Evolutionary conservation across 441 rosid genomes (phyloP).

Genomic region (Caryocar brasiliense): DNA sequence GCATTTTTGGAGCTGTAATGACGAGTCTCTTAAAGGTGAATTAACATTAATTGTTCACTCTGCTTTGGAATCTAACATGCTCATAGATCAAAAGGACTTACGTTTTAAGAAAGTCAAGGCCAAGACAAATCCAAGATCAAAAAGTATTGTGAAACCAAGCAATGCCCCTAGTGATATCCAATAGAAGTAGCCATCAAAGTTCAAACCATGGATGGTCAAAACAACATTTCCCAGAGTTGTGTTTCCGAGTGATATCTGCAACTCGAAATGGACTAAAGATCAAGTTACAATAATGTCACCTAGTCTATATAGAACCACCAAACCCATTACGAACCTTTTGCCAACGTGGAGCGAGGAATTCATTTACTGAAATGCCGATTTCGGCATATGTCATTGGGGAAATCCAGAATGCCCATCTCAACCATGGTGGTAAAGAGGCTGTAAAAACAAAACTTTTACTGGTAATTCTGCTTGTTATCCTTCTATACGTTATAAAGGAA

Average conservation of each 20-base stretch:
- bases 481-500: not conserved
- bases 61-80: not conserved
- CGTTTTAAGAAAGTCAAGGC: slow-evolving; percentile 27
- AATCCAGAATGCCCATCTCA: slow-evolving; percentile 34
- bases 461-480: not conserved
- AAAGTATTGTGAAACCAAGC: slow-evolving; percentile 21
- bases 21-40: not conserved
- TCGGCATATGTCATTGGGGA: slow-evolving; percentile 28
- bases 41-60: not conserved
- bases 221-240: slow-evolving; percentile 10
- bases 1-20: slow-evolving; percentile 16
- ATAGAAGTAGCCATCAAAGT: slow-evolving; percentile 22
- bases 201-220: slow-evolving; percentile 18
- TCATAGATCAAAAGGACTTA: slow-evolving; percentile 1
- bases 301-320: not conserved
- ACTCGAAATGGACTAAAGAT: not conserved
- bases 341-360: slow-evolving; percentile 34
- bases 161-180: slow-evolving; percentile 31
- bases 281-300: not conserved
- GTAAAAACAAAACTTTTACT: not conserved
- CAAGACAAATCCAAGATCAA: slow-evolving; percentile 19
- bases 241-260: slow-evolving; percentile 1
- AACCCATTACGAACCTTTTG: slow-evolving; percentile 12
- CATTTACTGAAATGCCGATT: slow-evolving; percentile 22
- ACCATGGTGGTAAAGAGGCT: slow-evolving; percentile 38